Conservation (phyloP, 371 early-diverging fungal genomes). For the Basidiobolus meristosporus region DNA sequence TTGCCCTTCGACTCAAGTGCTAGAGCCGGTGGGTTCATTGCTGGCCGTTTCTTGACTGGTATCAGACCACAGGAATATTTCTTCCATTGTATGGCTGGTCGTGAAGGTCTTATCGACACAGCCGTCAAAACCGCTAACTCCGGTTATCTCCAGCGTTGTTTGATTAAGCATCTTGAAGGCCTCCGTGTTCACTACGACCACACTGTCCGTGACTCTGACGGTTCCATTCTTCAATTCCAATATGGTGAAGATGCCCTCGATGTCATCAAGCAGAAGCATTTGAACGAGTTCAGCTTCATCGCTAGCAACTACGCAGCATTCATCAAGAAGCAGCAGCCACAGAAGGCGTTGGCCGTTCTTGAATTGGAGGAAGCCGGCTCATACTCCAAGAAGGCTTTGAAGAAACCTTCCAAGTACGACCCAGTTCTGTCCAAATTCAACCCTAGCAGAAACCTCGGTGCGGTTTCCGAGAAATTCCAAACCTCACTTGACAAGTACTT, state of each 20-base stretch:
- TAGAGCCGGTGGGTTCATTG: slow-evolving; percentile 95
- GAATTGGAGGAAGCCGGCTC: slow-evolving; percentile 60
- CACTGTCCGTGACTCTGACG: slow-evolving; percentile 89
- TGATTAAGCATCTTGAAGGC: slow-evolving; percentile 99
- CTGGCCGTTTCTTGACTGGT: slow-evolving; percentile 98
- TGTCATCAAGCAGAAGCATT: slow-evolving; percentile 84
- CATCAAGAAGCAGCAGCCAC: slow-evolving; percentile 59
- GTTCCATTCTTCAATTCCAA: slow-evolving; percentile 91
- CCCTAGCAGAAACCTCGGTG: slow-evolving; percentile 74
- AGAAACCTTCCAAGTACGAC: slow-evolving; percentile 53
- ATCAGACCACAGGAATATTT: slow-evolving; percentile 89
- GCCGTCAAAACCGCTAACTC: slow-evolving; percentile 99
- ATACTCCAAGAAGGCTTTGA: slow-evolving; percentile 57
- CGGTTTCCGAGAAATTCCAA: slow-evolving; percentile 74
- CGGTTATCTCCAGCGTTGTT: slow-evolving; percentile 98
- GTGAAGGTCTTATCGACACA: slow-evolving; percentile 99
- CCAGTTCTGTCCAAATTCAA: slow-evolving; percentile 62
- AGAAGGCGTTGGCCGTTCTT: slow-evolving; percentile 41
- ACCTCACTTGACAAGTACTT: slow-evolving; percentile 34
- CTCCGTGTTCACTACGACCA: slow-evolving; percentile 92
- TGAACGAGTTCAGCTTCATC: slow-evolving; percentile 81
- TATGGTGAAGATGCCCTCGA: slow-evolving; percentile 99
- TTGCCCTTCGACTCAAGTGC: slow-evolving; percentile 70
- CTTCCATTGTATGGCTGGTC: slow-evolving; percentile 98
- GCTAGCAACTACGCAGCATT: slow-evolving; percentile 79